These are phyloP conservation scores for Knoxia roxburghii DNA, from an alignment of 257 asterid genomes.

Conservation along the genomic window DNA sequence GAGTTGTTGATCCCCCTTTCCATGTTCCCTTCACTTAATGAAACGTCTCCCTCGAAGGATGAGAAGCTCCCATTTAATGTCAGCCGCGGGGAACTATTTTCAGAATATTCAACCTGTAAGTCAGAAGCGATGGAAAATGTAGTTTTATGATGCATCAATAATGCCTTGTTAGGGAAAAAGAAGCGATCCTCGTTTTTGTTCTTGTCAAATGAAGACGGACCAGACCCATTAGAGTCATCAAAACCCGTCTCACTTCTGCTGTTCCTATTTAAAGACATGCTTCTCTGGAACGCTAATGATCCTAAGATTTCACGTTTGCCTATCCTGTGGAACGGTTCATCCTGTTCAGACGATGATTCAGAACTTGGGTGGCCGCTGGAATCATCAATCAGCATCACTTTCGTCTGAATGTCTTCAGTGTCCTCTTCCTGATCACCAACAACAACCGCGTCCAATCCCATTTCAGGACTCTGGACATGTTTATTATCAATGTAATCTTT, in stretches of 20 bases:
- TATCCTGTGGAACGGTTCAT: slow-evolving; percentile 37
- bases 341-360: slow-evolving; percentile 52
- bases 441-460: not conserved
- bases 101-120: slow-evolving; percentile 84
- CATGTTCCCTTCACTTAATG: slow-evolving; percentile 26
- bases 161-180: slow-evolving; percentile 23
- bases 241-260: slow-evolving; percentile 15
- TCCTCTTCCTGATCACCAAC: slow-evolving; percentile 14
- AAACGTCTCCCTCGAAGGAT: slow-evolving; percentile 35
- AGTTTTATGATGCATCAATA: slow-evolving; percentile 35
- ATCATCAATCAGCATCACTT: slow-evolving; percentile 21
- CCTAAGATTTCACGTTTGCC: slow-evolving; percentile 69
- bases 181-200: slow-evolving; percentile 32
- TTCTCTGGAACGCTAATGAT: slow-evolving; percentile 48
- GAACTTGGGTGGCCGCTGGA: slow-evolving; percentile 26
- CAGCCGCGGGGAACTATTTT: slow-evolving; percentile 59
- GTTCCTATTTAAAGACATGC: slow-evolving; percentile 22
- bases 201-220: slow-evolving; percentile 22
- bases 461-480: slow-evolving; percentile 33
- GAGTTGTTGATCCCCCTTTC: slow-evolving; percentile 23
- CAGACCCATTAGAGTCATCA: slow-evolving; percentile 12
- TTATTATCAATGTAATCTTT: slow-evolving; percentile 32
- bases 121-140: slow-evolving; percentile 79
- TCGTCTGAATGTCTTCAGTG: slow-evolving; percentile 20
- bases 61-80: slow-evolving; percentile 45